Conservation (phyloP, 2,329 filamentous ascomycete species). For the Nectriaceae sp. region DNA sequence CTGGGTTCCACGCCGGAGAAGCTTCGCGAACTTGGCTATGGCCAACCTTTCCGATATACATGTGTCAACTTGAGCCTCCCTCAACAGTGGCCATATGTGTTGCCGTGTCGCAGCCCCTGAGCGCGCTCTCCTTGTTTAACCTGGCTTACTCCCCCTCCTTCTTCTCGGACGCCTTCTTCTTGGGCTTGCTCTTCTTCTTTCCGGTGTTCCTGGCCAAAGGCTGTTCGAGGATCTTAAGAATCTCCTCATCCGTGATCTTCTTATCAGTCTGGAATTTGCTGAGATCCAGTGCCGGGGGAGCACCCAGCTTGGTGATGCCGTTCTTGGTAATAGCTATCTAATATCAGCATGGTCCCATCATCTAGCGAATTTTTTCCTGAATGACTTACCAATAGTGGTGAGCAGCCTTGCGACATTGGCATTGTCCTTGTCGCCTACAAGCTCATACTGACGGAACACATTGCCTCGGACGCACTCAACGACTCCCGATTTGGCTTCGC, state of each 20-base stretch:
- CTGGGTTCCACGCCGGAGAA: conserved; percentile 12
- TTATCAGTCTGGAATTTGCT: conserved; percentile 91
- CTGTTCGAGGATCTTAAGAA: conserved; percentile 91
- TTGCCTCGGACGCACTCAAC: conserved; percentile 94
- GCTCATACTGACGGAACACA: conserved; percentile 93
- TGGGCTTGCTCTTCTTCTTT: conserved; percentile 88
- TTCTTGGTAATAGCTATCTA: conserved; percentile 91
- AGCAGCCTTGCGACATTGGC: conserved; percentile 83
- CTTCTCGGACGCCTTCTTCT: conserved; percentile 66
- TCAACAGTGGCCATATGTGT: conserved; percentile 11
- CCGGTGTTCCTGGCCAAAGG: conserved; percentile 85
- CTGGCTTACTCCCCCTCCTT: conserved; percentile 35
- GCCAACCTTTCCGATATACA: conserved; percentile 19
- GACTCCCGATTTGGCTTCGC: conserved; percentile 91
- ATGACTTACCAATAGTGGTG: conserved; percentile 83
- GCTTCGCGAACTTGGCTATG: conserved; percentile 13
- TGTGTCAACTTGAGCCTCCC: conserved; percentile 11
- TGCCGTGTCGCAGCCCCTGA: conserved; percentile 17
- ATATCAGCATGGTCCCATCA: conserved; percentile 10
- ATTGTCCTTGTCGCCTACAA: conserved; percentile 90
- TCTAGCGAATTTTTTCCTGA: background rate
- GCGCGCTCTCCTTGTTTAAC: conserved; percentile 10
- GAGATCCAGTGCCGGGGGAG: conserved; percentile 73
- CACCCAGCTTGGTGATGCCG: conserved; percentile 83
- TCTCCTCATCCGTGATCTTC: conserved; percentile 95